Conservation (phyloP, 371 early-diverging fungal genomes). For the Syncephalastrum monosporum region DNA sequence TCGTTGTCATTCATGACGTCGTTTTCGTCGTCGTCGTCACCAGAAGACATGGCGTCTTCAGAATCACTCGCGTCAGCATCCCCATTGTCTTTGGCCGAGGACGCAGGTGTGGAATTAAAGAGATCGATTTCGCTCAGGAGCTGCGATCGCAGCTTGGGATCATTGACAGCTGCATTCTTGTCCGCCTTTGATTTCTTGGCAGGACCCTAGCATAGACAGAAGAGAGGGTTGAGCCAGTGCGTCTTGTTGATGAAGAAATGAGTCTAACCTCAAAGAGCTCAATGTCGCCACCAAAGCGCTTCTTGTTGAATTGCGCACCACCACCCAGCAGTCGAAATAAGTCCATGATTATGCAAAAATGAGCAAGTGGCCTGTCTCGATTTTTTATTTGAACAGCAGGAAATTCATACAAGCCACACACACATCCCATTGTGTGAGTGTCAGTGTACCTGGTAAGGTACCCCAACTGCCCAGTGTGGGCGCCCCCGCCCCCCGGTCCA, state of each 20-base stretch:
- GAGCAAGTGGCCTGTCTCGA: no score
- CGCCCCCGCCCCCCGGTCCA: no score
- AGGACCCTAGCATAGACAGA: conserved; percentile 5
- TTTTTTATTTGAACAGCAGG: no score
- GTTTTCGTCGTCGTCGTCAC: conserved; percentile 10
- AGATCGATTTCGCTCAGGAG: conserved; percentile 47
- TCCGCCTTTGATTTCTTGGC: conserved; percentile 2
- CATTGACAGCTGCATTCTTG: conserved; percentile 32
- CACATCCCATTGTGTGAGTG: no score
- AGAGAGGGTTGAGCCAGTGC: conserved; percentile 4
- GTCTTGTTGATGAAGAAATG: not conserved
- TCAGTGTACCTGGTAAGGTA: no score
- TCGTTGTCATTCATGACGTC: not conserved
- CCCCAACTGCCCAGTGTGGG: no score
- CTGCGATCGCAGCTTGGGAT: conserved; percentile 37
- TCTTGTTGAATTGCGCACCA: conserved; percentile 84
- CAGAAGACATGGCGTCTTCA: conserved; percentile 14
- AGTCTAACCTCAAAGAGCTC: conserved; percentile 66
- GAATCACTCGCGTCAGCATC: conserved; percentile 16
- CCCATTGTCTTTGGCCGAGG: conserved; percentile 10
- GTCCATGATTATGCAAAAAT: conserved; percentile 54
- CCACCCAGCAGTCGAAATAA: conserved; percentile 78
- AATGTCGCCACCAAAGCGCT: conserved; percentile 73
- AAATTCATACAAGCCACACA: no score
- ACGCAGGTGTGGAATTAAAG: conserved; percentile 37